Percentiles rank a stretch among this genome's conserved stretches.
These are phyloP conservation scores for Verticillium nonalfalfae DNA, from an alignment of 2,329 filamentous ascomycete genomes.

Conservation along the genomic window DNA sequence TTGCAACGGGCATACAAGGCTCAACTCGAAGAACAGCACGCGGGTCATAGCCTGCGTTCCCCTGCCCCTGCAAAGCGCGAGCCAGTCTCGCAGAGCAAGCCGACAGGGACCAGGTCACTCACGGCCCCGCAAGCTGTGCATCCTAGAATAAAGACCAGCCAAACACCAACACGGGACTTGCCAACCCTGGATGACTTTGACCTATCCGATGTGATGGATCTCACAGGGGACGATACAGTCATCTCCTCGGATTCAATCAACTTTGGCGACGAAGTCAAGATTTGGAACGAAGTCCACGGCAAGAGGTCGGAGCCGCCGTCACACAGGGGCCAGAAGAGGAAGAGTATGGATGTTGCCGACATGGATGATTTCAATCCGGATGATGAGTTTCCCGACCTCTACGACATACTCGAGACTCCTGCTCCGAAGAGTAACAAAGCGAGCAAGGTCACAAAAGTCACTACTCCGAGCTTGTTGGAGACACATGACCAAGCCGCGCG, in stretches of 20 bases:
- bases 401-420: constrained; percentile 37
- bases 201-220: constrained; percentile 24
- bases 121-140: neutral
- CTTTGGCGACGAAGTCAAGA: constrained; percentile 27
- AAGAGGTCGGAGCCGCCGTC: constrained; percentile 27
- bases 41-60: neutral
- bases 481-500: constrained; percentile 14
- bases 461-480: constrained; percentile 6
- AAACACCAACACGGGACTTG: neutral
- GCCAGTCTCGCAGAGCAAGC: neutral
- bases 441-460: constrained; percentile 10
- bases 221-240: constrained; percentile 27
- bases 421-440: constrained; percentile 22
- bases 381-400: constrained; percentile 48
- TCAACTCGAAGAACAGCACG: constrained; percentile 11
- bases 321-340: constrained; percentile 42
- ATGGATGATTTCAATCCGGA: constrained; percentile 17
- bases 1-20: constrained; percentile 10
- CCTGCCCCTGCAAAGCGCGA: neutral
- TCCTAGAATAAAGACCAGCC: neutral
- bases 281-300: constrained; percentile 37
- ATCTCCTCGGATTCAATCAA: constrained; percentile 25
- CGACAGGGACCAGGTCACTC: neutral
- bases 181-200: constrained; percentile 13
- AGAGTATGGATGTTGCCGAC: constrained; percentile 37